A percentile compares a stretch with the other conserved stretches of the same genome.
Evolutionary conservation across 331 rosid genomes (phyloP).

Genomic region (Malus hybrid): DNA sequence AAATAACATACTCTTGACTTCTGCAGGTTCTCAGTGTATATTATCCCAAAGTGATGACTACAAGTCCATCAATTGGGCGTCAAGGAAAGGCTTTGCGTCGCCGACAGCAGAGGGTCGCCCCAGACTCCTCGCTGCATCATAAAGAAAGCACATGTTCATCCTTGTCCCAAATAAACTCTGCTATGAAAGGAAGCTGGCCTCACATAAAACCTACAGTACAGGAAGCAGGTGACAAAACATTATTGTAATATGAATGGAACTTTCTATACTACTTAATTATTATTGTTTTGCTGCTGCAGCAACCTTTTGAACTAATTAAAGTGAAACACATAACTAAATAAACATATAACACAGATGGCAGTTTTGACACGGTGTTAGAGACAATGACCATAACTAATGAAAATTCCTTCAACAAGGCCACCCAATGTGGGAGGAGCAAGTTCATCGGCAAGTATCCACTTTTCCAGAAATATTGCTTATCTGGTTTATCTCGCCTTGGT

Average conservation of each 20-base stretch:
- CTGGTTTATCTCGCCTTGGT: conserved; percentile 76
- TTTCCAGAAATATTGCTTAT: conserved; percentile 52
- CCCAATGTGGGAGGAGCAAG: conserved; percentile 27
- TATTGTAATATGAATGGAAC: neutral
- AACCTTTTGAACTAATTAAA: neutral
- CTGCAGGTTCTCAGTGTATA: conserved; percentile 63
- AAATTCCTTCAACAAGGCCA: conserved; percentile 23
- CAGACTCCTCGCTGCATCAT: conserved; percentile 25
- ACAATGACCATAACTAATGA: conserved; percentile 15
- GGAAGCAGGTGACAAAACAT: conserved; percentile 35
- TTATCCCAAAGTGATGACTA: conserved; percentile 52
- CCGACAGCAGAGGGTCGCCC: conserved; percentile 37
- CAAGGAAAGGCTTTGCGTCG: conserved; percentile 94
- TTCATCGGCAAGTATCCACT: conserved; percentile 28
- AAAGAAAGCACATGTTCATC: conserved; percentile 25
- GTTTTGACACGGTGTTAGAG: conserved; percentile 17
- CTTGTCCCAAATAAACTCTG: neutral
- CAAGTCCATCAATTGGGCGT: conserved; percentile 80
- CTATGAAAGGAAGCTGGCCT: conserved; percentile 9
- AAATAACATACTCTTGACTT: conserved; percentile 16
- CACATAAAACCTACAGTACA: conserved; percentile 11
- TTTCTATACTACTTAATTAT: neutral
- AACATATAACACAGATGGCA: conserved; percentile 35
- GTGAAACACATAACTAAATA: neutral
- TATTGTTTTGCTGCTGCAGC: conserved; percentile 6